Evolutionary conservation across 768 basidiomycete species (phyloP), one percentile per base, ranked within the genome.

Genomic region (Strobilomyces confusus): DNA sequence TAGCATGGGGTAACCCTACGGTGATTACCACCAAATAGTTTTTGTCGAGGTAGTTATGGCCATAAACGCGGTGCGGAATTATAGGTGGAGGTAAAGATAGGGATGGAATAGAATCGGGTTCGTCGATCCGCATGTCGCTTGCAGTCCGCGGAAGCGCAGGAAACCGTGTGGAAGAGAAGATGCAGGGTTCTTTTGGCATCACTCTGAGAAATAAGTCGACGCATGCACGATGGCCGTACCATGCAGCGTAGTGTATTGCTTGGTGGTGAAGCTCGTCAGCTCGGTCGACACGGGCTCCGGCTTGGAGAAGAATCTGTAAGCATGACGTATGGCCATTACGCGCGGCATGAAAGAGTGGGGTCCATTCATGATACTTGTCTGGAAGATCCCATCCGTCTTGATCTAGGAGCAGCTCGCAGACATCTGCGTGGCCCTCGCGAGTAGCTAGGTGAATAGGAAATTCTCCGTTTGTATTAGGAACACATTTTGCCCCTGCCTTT

Each of bases 321-420:
- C 90, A 95, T 8, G 76, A 75, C 17, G 77, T 71, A 58, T 85
- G 87, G 1, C 95, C 94, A 57, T 92, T 87, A 34, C 92, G 86
- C 6, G 94, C 87, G 3, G 97, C 93, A 69, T 98, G 95, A 65
- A 95, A 93, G 41, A 98, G 77, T 23, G 97, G 97, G 8, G 95
- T 98, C 93, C 95, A 98, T 68, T 97, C 92, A 65, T 95, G 89
- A 70, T 95, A 98, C 71, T 95, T 98, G 77, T 99, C 97, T 1
- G 87, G 84, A 9, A 81, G 77, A 69, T 92, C 92, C 84, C 86
- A 92, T 36, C 85, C 92, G 45, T 83, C 86, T 37, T 82, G 82
- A 29, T 75, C 75, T 5, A 93, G 73, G 32, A 99, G 80, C 8
- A 92, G 70, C 53, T 73, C 77, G 68, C 95, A 95, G 19, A 97